Percentiles rank a stretch among this genome's conserved stretches.
phyloP scores from a whole-genome alignment of 768 basidiomycete genomes.

The Galerina sulciceps region DNA sequence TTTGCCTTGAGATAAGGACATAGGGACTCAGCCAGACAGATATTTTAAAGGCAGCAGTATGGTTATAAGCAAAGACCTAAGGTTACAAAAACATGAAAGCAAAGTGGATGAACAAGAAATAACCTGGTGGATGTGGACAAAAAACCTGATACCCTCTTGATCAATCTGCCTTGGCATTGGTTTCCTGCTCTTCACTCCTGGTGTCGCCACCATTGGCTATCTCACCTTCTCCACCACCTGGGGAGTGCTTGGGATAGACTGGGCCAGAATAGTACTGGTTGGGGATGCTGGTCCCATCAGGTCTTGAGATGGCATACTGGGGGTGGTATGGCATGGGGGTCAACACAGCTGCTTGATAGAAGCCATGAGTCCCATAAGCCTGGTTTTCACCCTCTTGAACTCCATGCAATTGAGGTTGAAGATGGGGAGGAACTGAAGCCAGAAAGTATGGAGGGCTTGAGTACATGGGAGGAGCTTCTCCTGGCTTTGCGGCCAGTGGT shows the following conservation, averaged over 20 bases:
- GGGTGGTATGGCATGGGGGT: constrained; percentile 25
- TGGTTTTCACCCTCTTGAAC: constrained; percentile 44
- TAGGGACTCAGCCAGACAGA: neutral
- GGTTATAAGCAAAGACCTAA: constrained; percentile 5
- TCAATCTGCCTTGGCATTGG: constrained; percentile 27
- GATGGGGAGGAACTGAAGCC: constrained; percentile 45
- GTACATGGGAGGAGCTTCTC: constrained; percentile 54
- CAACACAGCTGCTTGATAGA: constrained; percentile 26
- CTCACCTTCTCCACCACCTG: constrained; percentile 21
- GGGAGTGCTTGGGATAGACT: constrained; percentile 23
- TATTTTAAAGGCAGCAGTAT: constrained; percentile 15
- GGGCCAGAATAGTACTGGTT: constrained; percentile 26
- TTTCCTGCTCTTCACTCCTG: constrained; percentile 25
- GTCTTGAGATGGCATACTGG: constrained; percentile 33
- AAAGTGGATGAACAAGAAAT: constrained; percentile 3
- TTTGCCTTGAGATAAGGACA: too few species aligned
- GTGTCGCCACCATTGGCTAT: constrained; percentile 19
- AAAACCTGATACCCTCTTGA: neutral
- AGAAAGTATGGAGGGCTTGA: constrained; percentile 51
- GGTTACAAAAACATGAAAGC: neutral
- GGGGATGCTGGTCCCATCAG: constrained; percentile 31
- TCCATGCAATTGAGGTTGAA: constrained; percentile 39
- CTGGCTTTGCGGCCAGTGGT: constrained; percentile 51
- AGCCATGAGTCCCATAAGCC: constrained; percentile 23
- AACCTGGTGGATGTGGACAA: neutral